Base-by-base conservation (phyloP, 331 rosid genomes). In the Pyrus hybrid region DNA sequence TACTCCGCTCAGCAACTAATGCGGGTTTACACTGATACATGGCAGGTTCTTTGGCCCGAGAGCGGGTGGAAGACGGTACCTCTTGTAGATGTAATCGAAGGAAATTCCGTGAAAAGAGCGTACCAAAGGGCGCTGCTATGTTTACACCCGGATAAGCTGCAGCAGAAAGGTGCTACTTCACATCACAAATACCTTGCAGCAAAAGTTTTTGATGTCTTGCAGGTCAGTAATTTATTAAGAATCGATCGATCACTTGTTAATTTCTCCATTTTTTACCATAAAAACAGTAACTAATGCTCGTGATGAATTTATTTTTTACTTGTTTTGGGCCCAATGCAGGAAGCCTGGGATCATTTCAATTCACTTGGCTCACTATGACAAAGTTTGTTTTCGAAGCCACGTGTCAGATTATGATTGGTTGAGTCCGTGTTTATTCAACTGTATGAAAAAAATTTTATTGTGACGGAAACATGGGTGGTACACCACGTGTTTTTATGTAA, bases 131-230 rank as follows among this genome's bases (percentile, higher is more conserved):
- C 98, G 80, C 83, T 95, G 71, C 96, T 95, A 29, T 90, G 91
- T 78, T 86, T 95, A 43, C 99, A 95, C 86, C 99, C 99, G 14
- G 99, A 95, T 83, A 95, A 95, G 83, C 88, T 95, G 81, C 99
- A 89, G 80, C 99, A 95, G 84, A 95, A 92, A 83, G 93, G 93
- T 78, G 99, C 93, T 79, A 64, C 93, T 73, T 79, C 89, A 26
- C 83, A 85, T 51, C 93, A 92, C 75, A 92, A 86, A 79, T 92
- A 92, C 88, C 82, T 71, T 26, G 99, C 99, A 41, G 98, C 87
- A 75, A 92, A 87, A 70, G 93, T 92, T 83, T 91, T 88, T 57
- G 98, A 92, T 43, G 84, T 89, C 82, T 84, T 95, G 85, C 97
- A 95, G 97, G 99, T 95, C 80, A 13, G 14, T 33, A 33, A 7